These are phyloP conservation scores for Theileria luwenshuni DNA, from an alignment of 169 alveolate genomes.

Conservation along the genomic window DNA sequence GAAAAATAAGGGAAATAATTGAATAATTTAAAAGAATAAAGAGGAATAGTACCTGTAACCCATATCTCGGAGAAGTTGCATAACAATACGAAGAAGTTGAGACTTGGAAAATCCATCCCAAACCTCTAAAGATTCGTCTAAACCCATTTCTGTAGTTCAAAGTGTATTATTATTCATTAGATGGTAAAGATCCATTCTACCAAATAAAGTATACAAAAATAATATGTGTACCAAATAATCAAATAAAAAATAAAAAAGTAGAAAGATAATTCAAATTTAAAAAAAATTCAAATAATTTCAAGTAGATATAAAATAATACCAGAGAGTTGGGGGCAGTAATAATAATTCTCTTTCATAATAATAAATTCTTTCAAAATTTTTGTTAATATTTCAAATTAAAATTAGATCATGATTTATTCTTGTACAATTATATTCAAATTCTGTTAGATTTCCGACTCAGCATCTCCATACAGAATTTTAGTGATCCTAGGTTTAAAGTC, in stretches of 20 bases:
- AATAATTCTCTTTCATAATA: no score
- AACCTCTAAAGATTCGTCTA: conserved; percentile 20
- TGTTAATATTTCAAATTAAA: not conserved
- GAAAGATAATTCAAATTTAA: not conserved
- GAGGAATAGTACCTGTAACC: conserved; percentile 37
- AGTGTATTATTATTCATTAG: not conserved
- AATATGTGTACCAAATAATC: conserved; percentile 3
- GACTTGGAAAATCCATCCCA: conserved; percentile 64
- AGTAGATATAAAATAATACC: not conserved
- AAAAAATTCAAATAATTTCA: not conserved
- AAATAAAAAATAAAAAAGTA: not conserved
- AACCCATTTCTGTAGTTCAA: not conserved
- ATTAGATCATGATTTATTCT: no score
- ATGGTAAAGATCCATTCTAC: not conserved
- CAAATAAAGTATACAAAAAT: not conserved
- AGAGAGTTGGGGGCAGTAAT: not conserved
- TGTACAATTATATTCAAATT: not conserved
- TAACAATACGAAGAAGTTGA: conserved; percentile 50
- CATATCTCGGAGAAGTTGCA: conserved; percentile 64
- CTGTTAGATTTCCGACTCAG: not conserved
- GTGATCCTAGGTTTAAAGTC: not conserved
- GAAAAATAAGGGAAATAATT: not conserved
- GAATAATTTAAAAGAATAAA: not conserved
- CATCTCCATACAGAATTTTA: no score
- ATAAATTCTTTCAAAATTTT: not conserved